Evolutionary conservation across 306 rosid genomes (phyloP).

Genomic region (Glycine latifolia): DNA sequence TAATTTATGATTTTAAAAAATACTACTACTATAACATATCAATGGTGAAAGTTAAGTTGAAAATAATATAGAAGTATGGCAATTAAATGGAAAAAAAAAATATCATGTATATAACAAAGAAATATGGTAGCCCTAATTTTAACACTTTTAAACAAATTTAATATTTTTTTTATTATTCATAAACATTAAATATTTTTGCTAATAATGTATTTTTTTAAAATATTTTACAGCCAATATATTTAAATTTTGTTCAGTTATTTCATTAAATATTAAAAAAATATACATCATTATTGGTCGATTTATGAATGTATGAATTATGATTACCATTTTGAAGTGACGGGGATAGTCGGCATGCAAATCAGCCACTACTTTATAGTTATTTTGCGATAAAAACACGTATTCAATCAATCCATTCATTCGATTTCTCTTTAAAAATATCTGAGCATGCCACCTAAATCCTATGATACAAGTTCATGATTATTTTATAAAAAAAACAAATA

Average conservation of each 20-base stretch:
- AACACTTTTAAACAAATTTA: background rate
- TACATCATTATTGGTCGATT: background rate
- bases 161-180: background rate
- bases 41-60: background rate
- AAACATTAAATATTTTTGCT: background rate
- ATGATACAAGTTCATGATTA: too few species aligned
- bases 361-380: slow-evolving; percentile 1
- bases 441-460: too few species aligned
- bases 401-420: background rate
- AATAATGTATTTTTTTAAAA: background rate
- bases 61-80: too few species aligned
- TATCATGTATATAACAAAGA: background rate
- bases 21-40: too few species aligned
- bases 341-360: slow-evolving; percentile 33
- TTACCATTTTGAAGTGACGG: slow-evolving; percentile 5
- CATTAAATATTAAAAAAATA: background rate
- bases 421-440: background rate
- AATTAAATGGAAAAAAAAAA: background rate
- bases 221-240: background rate
- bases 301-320: background rate
- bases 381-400: slow-evolving; percentile 4
- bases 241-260: background rate
- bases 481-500: too few species aligned
- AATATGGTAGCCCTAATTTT: background rate
- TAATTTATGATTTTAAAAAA: too few species aligned